phyloP scores from a whole-genome alignment of 2,329 filamentous ascomycete genomes.

The Zymoseptoria tritici region DNA sequence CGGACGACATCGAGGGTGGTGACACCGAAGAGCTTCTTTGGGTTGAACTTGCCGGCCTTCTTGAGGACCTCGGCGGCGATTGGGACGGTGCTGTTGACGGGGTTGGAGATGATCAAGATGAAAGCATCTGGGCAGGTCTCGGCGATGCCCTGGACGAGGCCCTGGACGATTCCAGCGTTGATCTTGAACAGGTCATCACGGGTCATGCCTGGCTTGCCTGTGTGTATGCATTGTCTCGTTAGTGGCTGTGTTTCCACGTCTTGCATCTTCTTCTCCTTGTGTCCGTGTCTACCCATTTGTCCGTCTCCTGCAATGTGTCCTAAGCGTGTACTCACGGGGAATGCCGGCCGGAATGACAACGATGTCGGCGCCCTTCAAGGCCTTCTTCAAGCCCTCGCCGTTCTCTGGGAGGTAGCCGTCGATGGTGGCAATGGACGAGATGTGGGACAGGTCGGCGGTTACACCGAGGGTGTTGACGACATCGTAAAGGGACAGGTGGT shows the following conservation, averaged over 20 bases:
- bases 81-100: conserved; percentile 97
- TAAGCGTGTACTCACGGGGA: conserved; percentile 57
- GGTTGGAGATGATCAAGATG: conserved; percentile 97
- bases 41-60: conserved; percentile 84
- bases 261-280: conserved; percentile 16
- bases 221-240: conserved; percentile 3
- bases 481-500: conserved; percentile 96
- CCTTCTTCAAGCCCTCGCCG: conserved; percentile 66
- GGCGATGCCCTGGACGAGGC: conserved; percentile 79
- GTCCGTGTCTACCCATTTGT: neutral
- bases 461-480: conserved; percentile 98
- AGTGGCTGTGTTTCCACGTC: neutral
- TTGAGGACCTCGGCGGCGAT: conserved; percentile 97
- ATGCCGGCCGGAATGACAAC: conserved; percentile 97
- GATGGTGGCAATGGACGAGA: conserved; percentile 82
- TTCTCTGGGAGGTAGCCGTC: conserved; percentile 82
- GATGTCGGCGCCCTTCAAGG: conserved; percentile 88
- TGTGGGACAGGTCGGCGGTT: conserved; percentile 92
- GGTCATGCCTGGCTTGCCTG: conserved; percentile 98
- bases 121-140: conserved; percentile 87
- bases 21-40: conserved; percentile 94
- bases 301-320: neutral
- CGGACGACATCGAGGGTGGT: conserved; percentile 98
- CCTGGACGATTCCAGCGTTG: conserved; percentile 96
- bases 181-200: conserved; percentile 99